phyloP scores from a whole-genome alignment of 1,284 basidiomycete genomes.

The Rhodotorula sp. region DNA sequence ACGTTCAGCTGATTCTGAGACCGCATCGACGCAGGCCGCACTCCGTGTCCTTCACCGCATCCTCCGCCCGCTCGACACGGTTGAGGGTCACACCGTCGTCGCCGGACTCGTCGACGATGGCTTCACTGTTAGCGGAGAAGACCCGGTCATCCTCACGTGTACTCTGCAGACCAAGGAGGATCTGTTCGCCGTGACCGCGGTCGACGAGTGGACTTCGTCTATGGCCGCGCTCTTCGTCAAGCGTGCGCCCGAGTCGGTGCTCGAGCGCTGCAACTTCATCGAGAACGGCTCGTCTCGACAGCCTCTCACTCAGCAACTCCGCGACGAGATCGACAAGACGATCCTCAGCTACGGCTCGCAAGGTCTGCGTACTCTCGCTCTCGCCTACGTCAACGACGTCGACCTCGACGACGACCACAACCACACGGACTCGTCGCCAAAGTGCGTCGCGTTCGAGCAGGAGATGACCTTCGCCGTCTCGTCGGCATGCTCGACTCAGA shows the following conservation, averaged over 20 bases:
- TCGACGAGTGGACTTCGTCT: too few species aligned
- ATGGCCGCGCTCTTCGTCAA: conserved; percentile 78
- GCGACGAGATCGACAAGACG: conserved; percentile 60
- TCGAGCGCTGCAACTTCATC: conserved; percentile 68
- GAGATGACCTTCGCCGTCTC: conserved; percentile 86
- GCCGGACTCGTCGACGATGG: too few species aligned
- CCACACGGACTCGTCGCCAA: conserved; percentile 68
- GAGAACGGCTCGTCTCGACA: not conserved
- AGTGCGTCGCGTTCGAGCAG: conserved; percentile 86
- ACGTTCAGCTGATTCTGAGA: too few species aligned
- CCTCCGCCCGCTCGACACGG: too few species aligned
- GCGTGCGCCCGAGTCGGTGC: conserved; percentile 91
- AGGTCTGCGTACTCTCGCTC: conserved; percentile 85
- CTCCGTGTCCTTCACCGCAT: too few species aligned
- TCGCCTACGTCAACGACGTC: conserved; percentile 79
- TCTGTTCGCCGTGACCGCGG: too few species aligned
- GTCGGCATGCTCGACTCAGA: conserved; percentile 86
- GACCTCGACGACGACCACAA: conserved; percentile 78
- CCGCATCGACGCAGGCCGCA: too few species aligned
- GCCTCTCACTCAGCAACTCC: conserved; percentile 64
- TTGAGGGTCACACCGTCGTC: too few species aligned
- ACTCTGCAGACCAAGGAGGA: too few species aligned
- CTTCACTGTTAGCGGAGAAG: too few species aligned
- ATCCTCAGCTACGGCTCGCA: conserved; percentile 71
- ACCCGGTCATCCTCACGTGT: too few species aligned